phyloP scores from a whole-genome alignment of 352 stramenopile species.

The Globisporangium nunn region DNA sequence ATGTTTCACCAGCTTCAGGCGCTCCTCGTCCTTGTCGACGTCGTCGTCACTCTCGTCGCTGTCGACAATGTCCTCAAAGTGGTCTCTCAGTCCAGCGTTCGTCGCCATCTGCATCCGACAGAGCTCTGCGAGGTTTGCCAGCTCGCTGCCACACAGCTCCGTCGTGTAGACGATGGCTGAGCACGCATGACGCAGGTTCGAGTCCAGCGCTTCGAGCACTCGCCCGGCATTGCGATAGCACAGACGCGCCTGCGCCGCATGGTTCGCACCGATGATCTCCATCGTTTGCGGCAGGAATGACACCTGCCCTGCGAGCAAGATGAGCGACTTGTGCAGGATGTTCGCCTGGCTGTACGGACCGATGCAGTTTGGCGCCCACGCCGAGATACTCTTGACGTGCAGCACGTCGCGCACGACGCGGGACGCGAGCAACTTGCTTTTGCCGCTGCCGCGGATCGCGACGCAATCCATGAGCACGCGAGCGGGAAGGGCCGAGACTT shows the following conservation, averaged over 20 bases:
- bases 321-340: slow-evolving; percentile 84
- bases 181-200: slow-evolving; percentile 71
- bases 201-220: slow-evolving; percentile 70
- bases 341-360: slow-evolving; percentile 98
- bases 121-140: slow-evolving; percentile 6
- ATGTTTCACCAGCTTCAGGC: slow-evolving; percentile 33
- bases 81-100: slow-evolving; percentile 49
- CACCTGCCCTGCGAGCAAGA: slow-evolving; percentile 96
- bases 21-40: slow-evolving; percentile 49
- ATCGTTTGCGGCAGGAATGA: slow-evolving; percentile 93
- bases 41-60: slow-evolving; percentile 76
- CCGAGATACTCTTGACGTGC: slow-evolving; percentile 95
- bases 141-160: background rate
- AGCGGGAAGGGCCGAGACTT: slow-evolving; percentile 59
- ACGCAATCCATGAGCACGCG: slow-evolving; percentile 90
- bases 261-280: slow-evolving; percentile 61
- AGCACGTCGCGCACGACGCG: slow-evolving; percentile 81
- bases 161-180: slow-evolving; percentile 61
- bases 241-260: slow-evolving; percentile 36
- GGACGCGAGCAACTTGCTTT: slow-evolving; percentile 47
- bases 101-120: slow-evolving; percentile 20
- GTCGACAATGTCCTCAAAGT: slow-evolving; percentile 46
- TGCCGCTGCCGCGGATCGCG: slow-evolving; percentile 66
- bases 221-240: slow-evolving; percentile 57
- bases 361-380: slow-evolving; percentile 98